Evolutionary conservation across 257 asterid genomes (phyloP), one percentile per base, ranked within the genome.

Genomic region (Paraleonurus japonicus): DNA sequence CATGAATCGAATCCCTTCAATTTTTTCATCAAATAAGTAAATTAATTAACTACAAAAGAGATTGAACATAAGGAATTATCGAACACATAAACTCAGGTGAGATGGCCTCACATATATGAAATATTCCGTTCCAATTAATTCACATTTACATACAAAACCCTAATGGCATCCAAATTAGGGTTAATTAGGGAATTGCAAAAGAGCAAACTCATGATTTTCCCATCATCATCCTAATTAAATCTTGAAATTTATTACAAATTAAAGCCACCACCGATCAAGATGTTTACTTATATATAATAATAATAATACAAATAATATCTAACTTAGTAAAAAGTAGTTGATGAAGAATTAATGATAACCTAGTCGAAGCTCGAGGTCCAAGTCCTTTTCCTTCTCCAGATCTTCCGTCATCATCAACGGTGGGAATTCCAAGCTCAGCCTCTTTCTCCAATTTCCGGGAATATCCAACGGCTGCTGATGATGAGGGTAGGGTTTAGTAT

Each of bases 351-450:
- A 59, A 66, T 78, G 43, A 70, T 81, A 81, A 12, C 93, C 95
- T 51, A 90, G 90, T 54, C 95, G 91, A 74, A 91, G 97, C 90
- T 91, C 97, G 89, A 91, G 80, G 80, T 91, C 93, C 79, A 89
- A 61, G 9, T 87, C 90, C 15, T 89, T 85, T 13, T 89, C 80
- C 74, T 73, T 75, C n/a, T n/a, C n/a, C n/a, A n/a, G n/a, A n/a
- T n/a, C n/a, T n/a, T n/a, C n/a, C n/a, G n/a, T n/a, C 4, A 48
- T 74, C 54, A 50, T 54, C 24, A 54, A 15, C 0, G 75, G 73
- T 8, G 78, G 72, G 62, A 74, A 73, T n/a, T 69, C 81, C 81
- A 80, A 79, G 75, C 79, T 75, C 63, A 84, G 37, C 19, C 85
- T 65, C 84, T 69, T 48, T 19, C 89, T 28, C 88, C 92, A 81